Conservation (phyloP, 345 rosid species). For the Rhodamnia argentea region DNA sequence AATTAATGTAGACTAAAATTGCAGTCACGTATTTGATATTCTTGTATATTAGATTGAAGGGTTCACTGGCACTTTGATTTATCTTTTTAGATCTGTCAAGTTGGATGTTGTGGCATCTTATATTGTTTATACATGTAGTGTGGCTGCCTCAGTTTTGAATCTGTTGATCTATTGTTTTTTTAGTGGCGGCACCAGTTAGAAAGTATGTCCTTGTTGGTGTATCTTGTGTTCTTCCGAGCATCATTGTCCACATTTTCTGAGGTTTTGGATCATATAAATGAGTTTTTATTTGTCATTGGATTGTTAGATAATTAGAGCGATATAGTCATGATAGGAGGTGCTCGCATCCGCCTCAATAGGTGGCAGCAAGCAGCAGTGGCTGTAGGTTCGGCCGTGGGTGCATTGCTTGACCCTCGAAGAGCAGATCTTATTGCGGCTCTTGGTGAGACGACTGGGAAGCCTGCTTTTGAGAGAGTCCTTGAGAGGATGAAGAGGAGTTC, state of each 20-base stretch:
- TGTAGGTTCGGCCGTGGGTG: constrained; percentile 30
- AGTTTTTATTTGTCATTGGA: neutral
- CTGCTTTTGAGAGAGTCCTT: constrained; percentile 32
- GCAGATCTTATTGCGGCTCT: constrained; percentile 36
- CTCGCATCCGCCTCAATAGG: constrained; percentile 13
- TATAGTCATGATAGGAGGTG: constrained; percentile 15
- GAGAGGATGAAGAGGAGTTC: constrained; percentile 30
- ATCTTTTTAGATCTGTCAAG: neutral
- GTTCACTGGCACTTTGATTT: neutral
- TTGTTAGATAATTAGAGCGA: neutral
- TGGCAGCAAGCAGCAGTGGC: constrained; percentile 43
- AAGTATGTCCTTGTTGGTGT: neutral
- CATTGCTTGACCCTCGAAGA: constrained; percentile 31
- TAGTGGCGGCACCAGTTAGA: neutral
- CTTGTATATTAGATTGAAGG: neutral
- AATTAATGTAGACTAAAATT: neutral
- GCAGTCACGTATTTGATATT: neutral
- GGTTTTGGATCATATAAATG: neutral
- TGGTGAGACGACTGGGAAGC: constrained; percentile 35
- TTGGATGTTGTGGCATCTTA: neutral
- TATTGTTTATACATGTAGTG: neutral
- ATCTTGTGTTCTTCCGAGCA: neutral
- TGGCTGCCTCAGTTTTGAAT: neutral
- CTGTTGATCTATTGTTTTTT: neutral
- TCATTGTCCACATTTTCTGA: neutral